Base-by-base conservation (phyloP, 495 filamentous ascomycete genomes). In the Staphylotrichum tortipilum region DNA sequence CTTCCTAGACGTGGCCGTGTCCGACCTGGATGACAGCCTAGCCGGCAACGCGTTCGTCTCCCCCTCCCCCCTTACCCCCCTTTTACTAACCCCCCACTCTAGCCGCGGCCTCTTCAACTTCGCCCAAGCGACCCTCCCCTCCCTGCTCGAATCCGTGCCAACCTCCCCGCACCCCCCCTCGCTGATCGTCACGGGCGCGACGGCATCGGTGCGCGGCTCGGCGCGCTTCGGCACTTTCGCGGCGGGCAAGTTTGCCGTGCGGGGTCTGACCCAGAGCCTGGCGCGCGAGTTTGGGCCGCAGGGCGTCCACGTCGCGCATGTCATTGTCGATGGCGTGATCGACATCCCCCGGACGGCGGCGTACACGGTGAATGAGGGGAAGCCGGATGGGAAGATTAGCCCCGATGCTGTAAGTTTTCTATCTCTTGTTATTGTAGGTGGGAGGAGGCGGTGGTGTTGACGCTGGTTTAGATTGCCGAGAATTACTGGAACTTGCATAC, bases 281-380 rank as follows among this genome's bases (percentile, higher is more conserved):
- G 89, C 89, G 0, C 76, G 83, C 48, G 91, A 97, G 65, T 97
- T 94, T 62, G 87, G 85, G 0, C 90, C 91, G 0, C 76, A 89
- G 62, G 90, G 91, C 3, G 78, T 97, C 8, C 91, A 97, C 67
- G 84, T 97, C 4, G 77, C 82, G 7, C 90, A 95, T 68, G 79
- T 82, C 5, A 80, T 95, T 48, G 81, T 95, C 48, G 89, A 96
- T 62, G 89, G 88, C 3, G 78, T 90, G 14, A 95, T 96, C 69
- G 87, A 94, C 68, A 87, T 85, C 39, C 85, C 85, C 3, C 66
- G 79, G 47, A 88, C 81, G 15, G 82, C 81, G 60, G 74, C 67
- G 2, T 86, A 66, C 53, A 58, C 61, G 4, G 75, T 79, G 40
- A 83, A 85, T 49, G 61, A 57, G n/a, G 75, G 72, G 0, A 68